Evolutionary conservation across 75 land plant species (phyloP), one percentile per base, ranked within the genome.

Genomic region (Sequoia sempervirens): DNA sequence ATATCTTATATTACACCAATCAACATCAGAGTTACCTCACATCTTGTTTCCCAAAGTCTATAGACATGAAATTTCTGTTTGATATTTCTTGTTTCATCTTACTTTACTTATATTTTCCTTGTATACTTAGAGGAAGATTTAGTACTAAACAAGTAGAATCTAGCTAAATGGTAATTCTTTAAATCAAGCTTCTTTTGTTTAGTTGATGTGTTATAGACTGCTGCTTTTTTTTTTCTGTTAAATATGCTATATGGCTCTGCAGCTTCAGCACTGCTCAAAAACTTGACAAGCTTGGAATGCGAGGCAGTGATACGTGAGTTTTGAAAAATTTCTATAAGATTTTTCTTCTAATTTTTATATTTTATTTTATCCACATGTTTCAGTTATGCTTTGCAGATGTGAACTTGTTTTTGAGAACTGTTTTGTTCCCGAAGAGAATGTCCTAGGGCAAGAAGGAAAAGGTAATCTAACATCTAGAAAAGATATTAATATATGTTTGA

Each of bases 211-310:
- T 75, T 18, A 38, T 75, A 75, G 26, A 20, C 26, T 75, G 45
- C 26, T 45, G 32, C 28, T 28, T 78, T 78, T 10, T 17, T 34
- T 18, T 76, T 43, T 50, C 11, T 78, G 50, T 78, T 78, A 45
- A 78, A 40, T n/a, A 45, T 82, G 26, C 12, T 23, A 82, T 36
- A 82, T 82, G 79, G 37, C 79, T 74, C 79, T 82, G 61, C 99
- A 98, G 99, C 84, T 98, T 94, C 86, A 96, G 94, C 76, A 98
- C 99, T 82, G 99, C 99, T n/a, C 99, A 98, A 91, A 98, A 98
- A 83, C 81, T 98, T 83, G 98, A 96, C 92, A 98, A 98, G 84
- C 94, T 98, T 85, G 99, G 99, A 54, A 98, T 98, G 99, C 91
- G 99, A 80, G 99, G 99, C 87, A 98, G 99, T 91, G 99, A 98